Percentiles rank a stretch among this genome's conserved stretches.
Conservation (phyloP, 148 eudicot genomes). For the Nepenthes mirabilis region DNA sequence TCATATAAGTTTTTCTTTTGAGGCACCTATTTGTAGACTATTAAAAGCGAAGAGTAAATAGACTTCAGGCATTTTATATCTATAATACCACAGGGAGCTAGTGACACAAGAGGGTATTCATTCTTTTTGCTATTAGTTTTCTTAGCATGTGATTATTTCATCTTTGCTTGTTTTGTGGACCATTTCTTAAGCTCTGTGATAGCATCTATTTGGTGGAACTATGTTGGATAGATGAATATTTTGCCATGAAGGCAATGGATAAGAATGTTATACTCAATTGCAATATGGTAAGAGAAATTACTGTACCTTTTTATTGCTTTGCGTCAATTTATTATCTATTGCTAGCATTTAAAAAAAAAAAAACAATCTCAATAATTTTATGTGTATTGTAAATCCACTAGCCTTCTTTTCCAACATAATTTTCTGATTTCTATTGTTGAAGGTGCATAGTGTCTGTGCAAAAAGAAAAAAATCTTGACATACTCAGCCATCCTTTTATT, state of each 20-base stretch:
- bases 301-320: no score
- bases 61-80: slow-evolving; percentile 87
- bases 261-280: slow-evolving; percentile 81
- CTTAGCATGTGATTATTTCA: no score
- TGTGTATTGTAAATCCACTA: no score
- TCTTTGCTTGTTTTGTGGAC: no score
- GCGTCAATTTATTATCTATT: no score
- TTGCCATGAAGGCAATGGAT: slow-evolving; percentile 99
- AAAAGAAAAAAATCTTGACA: slow-evolving; percentile 91
- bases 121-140: not conserved
- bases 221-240: slow-evolving; percentile 57
- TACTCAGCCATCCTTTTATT: slow-evolving; percentile 93
- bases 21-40: slow-evolving; percentile 48
- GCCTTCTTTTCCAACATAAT: no score
- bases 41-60: slow-evolving; percentile 62
- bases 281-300: slow-evolving; percentile 21
- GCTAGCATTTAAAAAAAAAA: no score
- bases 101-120: slow-evolving; percentile 77
- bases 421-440: no score
- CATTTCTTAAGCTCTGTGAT: slow-evolving; percentile 4
- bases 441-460: slow-evolving; percentile 98
- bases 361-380: no score
- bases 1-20: slow-evolving; percentile 1
- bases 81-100: slow-evolving; percentile 79
- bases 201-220: slow-evolving; percentile 97